Evolutionary conservation across 1,284 basidiomycete genomes (phyloP), one percentile per base, ranked within the genome.

Genomic region (Apiotrichum brassicae): DNA sequence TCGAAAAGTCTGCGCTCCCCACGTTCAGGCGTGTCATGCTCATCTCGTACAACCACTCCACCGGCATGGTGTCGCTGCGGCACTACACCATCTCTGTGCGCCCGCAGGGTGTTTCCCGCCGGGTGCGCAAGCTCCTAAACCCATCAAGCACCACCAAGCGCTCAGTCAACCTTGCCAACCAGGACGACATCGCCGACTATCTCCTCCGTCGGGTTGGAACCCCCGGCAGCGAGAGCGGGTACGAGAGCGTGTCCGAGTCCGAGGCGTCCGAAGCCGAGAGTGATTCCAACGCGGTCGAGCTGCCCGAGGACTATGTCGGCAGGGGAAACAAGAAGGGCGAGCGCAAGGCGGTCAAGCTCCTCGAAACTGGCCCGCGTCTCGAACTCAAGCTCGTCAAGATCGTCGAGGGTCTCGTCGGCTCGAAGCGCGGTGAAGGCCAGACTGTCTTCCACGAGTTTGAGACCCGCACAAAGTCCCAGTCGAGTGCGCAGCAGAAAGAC

Each of bases 51-150:
- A 89, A 93, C 70, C 75, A 86, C 18, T 83, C 86, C 18, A 85
- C 82, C 19, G 85, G 83, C 38, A 93, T 92, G 7, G 79, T 99
- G 66, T 92, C 97, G 65, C 83, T 93, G 72, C 82, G 94, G 36
- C 94, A 99, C 76, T 98, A 86, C 70, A 79, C 92, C 61, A 97
- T 99, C 75, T 86, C 88, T 9, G 88, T 99, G 49, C 90, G 92
- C 64, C 87, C 93, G 1, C 87, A 93, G 64, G 94, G 94, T 43
- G 85, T 98, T 18, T 94, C 92, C 16, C 84, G 84, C 65, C 84
- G 90, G 48, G 86, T 99, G n/a, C 82, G 92, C 11, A 85, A 85
- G 56, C 79, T 97, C 25, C 79, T 99, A 46, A 75, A 75, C 26
- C 66, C 75, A 1, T 66, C 71, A 38, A 72, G 72, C 48, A 70